Base-by-base conservation (phyloP, 805 yeast genomes). In the Hanseniaspora occidentalis region DNA sequence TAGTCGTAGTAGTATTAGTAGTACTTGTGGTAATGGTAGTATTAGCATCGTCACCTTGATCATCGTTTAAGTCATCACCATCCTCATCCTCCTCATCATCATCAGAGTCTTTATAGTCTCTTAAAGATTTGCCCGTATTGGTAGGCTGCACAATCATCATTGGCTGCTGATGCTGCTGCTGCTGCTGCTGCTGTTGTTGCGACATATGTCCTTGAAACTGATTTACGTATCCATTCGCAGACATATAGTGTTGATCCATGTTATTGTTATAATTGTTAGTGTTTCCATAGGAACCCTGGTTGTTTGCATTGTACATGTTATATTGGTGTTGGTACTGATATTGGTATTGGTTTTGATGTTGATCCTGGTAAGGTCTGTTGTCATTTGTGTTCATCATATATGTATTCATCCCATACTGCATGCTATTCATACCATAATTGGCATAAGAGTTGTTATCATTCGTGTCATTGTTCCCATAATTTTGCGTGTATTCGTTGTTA, bases 71-170 rank as follows among this genome's bases (percentile, higher is more conserved):
- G n/a, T n/a, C n/a, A n/a, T n/a, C n/a, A n/a, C n/a, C n/a, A n/a
- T n/a, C n/a, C n/a, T 19, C 8, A 16, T 18, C 8, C 6, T 29
- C 34, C 7, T 17, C 21, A 4, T 35, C 31, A 3, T 24, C 22
- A 22, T 39, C 35, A 4, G 26, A 27, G 14, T 39, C 41, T 13
- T 35, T 23, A 22, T 40, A 40, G 7, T 40, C 42, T 18, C 36
- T 39, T 13, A 40, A 10, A 23, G 39, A 36, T 8, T 14, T 25
- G 4, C 42, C 42, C 16, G 17, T 31, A n/a, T 36, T 35, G 16
- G 33, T 40, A 13, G 36, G 16, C 16, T 29, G 38, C 29, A 36
- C 17, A 17, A 13, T 25, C 13, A 31, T 17, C 38, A 36, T 36
- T 10, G 26, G 29, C 14, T 21, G 39, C 29, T 29, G 40, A 16